Evolutionary conservation across 352 stramenopile species (phyloP), one percentile per base, ranked within the genome.

Genomic region (Phytophthora pisi): DNA sequence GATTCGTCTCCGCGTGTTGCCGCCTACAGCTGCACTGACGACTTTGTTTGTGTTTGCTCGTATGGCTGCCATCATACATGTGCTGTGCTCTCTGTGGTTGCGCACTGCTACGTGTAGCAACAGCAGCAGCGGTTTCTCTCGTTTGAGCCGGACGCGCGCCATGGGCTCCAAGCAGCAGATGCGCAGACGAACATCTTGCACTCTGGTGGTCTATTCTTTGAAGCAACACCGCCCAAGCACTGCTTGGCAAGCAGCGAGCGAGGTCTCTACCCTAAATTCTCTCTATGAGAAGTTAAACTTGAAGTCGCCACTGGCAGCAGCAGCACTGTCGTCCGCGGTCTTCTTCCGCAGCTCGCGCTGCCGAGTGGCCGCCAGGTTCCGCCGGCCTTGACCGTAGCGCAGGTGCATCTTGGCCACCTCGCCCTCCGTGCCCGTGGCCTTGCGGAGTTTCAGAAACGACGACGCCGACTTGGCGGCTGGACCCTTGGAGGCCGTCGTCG

Each of bases 361-460:
- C 10, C 78, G 73, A 7, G 71, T 84, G 0, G 84, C 84, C 2
- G 70, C 61, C 43, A 88, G 53, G 43, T 92, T 90, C 40, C 81
- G 81, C 5, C 79, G 72, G 10, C 84, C 84, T 9, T 78, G 74
- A 18, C 84, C 84, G 51, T 92, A 92, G 20, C 75, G 78, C 15
- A 92, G 71, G 28, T 92, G 84, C 84, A 92, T 92, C 64, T 84
- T 86, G 20, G 80, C 77, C 36, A 90, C 61, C 67, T 92, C 84
- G 4, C 78, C 88, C 65, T 92, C 84, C 45, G 74, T 84, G 47
- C 78, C 83, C 43, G 77, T 86, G 7, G 82, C 76, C 38, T 90
- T 90, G 20, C 78, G 76, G 38, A 92, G 64, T 58, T 79, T 88
- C 5, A 91, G 26, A 34, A 90, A 88, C 3, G 80, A 78, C n/a